These are phyloP conservation scores for Talaromyces amestolkiae DNA, from an alignment of 2,329 filamentous ascomycete genomes.

Conservation along the genomic window DNA sequence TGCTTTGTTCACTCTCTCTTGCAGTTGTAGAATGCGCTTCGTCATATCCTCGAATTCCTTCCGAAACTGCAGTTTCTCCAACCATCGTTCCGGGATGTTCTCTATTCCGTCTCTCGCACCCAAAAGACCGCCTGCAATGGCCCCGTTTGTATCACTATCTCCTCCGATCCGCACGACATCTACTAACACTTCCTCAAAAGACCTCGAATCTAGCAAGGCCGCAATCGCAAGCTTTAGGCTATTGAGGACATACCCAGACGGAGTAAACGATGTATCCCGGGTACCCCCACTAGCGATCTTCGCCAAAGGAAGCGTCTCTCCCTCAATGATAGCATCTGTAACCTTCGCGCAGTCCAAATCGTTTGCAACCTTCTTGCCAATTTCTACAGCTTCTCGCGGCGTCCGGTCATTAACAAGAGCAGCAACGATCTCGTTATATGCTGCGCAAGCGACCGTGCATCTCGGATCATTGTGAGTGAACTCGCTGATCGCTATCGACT, in stretches of 20 bases:
- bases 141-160: constrained; percentile 10
- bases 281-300: background rate
- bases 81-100: constrained; percentile 1
- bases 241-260: constrained; percentile 9
- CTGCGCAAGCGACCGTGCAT: constrained; percentile 11
- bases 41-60: constrained; percentile 6
- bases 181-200: constrained; percentile 9
- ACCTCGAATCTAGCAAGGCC: constrained; percentile 4
- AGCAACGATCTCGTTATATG: constrained; percentile 10
- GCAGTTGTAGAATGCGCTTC: constrained; percentile 31
- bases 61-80: constrained; percentile 5
- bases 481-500: constrained; percentile 5
- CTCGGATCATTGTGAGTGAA: constrained; percentile 11
- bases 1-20: background rate
- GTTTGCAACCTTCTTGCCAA: background rate
- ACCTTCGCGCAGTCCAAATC: background rate
- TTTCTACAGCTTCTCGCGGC: background rate
- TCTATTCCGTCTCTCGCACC: constrained; percentile 10
- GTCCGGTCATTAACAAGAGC: background rate
- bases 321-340: constrained; percentile 4
- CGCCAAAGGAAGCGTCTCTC: constrained; percentile 6
- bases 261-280: background rate
- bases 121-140: constrained; percentile 8
- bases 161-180: constrained; percentile 5
- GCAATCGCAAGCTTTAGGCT: constrained; percentile 8